Base-by-base conservation (phyloP, 768 basidiomycete species). In the Cyclocybe cylindracea region DNA sequence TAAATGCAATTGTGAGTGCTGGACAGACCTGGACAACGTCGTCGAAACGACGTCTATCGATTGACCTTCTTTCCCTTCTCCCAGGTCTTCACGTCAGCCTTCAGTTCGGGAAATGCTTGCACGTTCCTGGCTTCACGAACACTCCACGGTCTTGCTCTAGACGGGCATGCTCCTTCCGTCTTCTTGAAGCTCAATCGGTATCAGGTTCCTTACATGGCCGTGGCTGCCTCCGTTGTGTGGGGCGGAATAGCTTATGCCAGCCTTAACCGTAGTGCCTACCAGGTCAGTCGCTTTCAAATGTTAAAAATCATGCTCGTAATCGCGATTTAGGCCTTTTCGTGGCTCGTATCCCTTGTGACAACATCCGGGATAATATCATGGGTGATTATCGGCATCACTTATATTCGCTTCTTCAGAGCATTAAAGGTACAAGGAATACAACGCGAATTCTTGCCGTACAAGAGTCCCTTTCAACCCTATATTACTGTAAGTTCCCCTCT, bases 31-130 rank as follows among this genome's bases (percentile, higher is more conserved):
- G 24, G 24, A 24, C 5, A 24, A 24, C 5, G 24, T 24, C 5
- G 24, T 24, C 24, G 24, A 24, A 24, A 24, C 24, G 24, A 24
- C 24, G 24, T 24, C 4, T 10, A 39, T 34, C 5, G 35, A 16
- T n/a, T 39, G 13, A 11, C 7, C 39, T 5, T 1, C 37, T 10
- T 34, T 33, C 33, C 16, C n/a, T 14, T 44, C 31, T 18, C 41
- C 14, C 40, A 70, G 67, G 66, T 70, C 32, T 71, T 88, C 55
- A 77, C 84, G 10, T 76, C 75, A 24, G 80, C 81, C 1, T 83
- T 83, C 68, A 83, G 82, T 48, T 80, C 84, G 13, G 80, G 76
- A 39, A 85, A 84, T 59, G 76, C 77, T 1, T 77, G 74, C 66
- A 59, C 82, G 18, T 84, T 79, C 66, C 67, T 66, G 6, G 64